These are phyloP conservation scores for Alternaria alternata DNA, from an alignment of 2,329 filamentous ascomycete species.

Conservation along the genomic window DNA sequence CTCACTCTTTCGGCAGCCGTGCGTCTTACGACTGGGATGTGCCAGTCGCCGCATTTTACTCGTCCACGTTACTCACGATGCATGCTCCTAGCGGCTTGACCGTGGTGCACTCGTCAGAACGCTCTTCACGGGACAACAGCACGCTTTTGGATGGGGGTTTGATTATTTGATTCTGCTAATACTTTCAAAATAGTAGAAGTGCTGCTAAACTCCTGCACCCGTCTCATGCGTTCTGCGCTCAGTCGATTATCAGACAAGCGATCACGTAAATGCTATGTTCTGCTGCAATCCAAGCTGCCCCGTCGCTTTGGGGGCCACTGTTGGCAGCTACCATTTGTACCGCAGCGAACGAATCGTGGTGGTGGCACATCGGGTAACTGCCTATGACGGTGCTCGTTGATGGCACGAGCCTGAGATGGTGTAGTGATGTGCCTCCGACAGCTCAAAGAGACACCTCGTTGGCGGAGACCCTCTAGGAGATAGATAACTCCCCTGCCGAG, in stretches of 20 bases:
- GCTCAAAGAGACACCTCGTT: slow-evolving; percentile 14
- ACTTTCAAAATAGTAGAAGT: slow-evolving; percentile 25
- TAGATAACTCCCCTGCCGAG: slow-evolving; percentile 7
- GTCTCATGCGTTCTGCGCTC: slow-evolving; percentile 24
- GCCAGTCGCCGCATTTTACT: slow-evolving; percentile 34
- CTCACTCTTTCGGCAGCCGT: slow-evolving; percentile 41
- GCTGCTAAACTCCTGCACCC: slow-evolving; percentile 23
- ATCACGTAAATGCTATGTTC: slow-evolving; percentile 3
- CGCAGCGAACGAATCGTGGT: slow-evolving; percentile 28
- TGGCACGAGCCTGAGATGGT: slow-evolving; percentile 20
- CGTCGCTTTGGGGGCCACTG: slow-evolving; percentile 11
- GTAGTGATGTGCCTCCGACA: slow-evolving; percentile 16
- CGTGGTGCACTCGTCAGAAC: slow-evolving; percentile 18
- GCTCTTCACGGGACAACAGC: slow-evolving; percentile 21
- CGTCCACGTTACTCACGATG: slow-evolving; percentile 45
- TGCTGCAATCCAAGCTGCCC: slow-evolving; percentile 8
- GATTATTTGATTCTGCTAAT: slow-evolving; percentile 23
- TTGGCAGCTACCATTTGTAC: slow-evolving; percentile 32
- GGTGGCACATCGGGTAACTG: slow-evolving; percentile 9
- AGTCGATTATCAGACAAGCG: not conserved
- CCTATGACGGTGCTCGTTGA: slow-evolving; percentile 22
- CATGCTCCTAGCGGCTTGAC: slow-evolving; percentile 33
- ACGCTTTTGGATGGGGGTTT: slow-evolving; percentile 17
- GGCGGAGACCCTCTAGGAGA: slow-evolving; percentile 9
- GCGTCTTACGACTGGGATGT: slow-evolving; percentile 31